phyloP scores from a whole-genome alignment of 2,329 filamentous ascomycete genomes.

The Arachnopeziza araneosa region DNA sequence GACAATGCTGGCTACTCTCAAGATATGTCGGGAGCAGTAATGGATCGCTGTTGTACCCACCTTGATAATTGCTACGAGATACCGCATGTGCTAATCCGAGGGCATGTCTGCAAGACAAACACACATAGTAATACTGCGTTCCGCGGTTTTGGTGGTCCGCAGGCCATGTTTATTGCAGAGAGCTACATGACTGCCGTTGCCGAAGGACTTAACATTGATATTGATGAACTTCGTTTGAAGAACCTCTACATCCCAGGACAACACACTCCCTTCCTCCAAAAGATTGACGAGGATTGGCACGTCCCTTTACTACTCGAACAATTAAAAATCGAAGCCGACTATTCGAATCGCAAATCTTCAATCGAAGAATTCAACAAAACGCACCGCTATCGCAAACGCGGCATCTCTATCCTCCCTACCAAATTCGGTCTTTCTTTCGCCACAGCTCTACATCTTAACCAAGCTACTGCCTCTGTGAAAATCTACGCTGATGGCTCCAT shows the following conservation, averaged over 20 bases:
- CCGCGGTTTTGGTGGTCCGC: constrained; percentile 89
- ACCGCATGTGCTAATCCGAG: constrained; percentile 76
- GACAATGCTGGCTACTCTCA: constrained; percentile 81
- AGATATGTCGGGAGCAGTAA: constrained; percentile 61
- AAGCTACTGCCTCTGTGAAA: constrained; percentile 87
- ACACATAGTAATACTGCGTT: constrained; percentile 81
- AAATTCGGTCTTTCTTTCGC: constrained; percentile 93
- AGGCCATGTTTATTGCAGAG: constrained; percentile 91
- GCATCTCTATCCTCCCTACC: constrained; percentile 67
- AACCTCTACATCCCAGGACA: constrained; percentile 80
- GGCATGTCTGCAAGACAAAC: constrained; percentile 85
- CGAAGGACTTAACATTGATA: constrained; percentile 75
- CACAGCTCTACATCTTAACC: constrained; percentile 89
- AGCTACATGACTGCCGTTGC: constrained; percentile 84
- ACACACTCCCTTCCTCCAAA: constrained; percentile 83
- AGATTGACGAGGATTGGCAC: constrained; percentile 75
- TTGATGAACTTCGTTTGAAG: constrained; percentile 71
- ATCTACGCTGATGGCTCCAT: constrained; percentile 93
- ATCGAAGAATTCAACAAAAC: constrained; percentile 71
- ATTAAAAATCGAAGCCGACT: constrained; percentile 68
- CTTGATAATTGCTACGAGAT: constrained; percentile 82
- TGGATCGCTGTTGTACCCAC: constrained; percentile 79
- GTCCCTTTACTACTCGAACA: constrained; percentile 91
- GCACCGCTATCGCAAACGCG: constrained; percentile 92
- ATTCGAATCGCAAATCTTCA: constrained; percentile 59